Evolutionary conservation across 2,329 filamentous ascomycete genomes (phyloP), one percentile per base, ranked within the genome.

Genomic region (Fusarium marasasianum): DNA sequence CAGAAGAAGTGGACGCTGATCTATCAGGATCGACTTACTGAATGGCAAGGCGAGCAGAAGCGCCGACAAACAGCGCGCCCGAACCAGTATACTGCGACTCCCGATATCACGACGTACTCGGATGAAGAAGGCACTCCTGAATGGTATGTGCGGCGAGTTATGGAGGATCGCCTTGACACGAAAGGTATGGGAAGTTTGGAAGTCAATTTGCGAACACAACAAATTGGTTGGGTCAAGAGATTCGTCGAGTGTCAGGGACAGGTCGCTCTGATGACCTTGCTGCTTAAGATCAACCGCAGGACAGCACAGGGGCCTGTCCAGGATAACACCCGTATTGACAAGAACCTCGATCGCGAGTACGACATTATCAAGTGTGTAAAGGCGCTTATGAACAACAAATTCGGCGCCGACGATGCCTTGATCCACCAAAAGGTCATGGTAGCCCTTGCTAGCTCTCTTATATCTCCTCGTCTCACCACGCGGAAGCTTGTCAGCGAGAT

Each of bases 331-430:
- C 90, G 82, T 79, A 85, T 81, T 66, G 94, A 97, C 77, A 94
- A 93, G 81, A 94, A 96, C 79, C 87, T 96, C 56, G 95, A 98
- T 80, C 91, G 93, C 76, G 95, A 98, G 84, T 98, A 98, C 81
- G 96, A 98, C 80, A 98, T 99, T 72, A 91, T 98, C 81, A 99
- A 99, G 85, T 98, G 96, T 85, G 84, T 99, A 66, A 98, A 98
- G 86, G 95, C 95, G 38, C 85, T 98, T 66, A 97, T 98, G 93
- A 99, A 99, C 90, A 99, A 98, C 89, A 98, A 98, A 82, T 98
- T 97, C 82, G 96, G 96, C 71, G 96, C 96, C 71, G 96, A 99
- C 81, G 95, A 99, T 87, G 96, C 96, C 24, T 87, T 99, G 65
- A 87, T 91, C 69, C 95, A 98, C 80, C 93, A 96, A 80, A 94